A percentile compares a stretch with the other conserved stretches of the same genome.
Conservation (phyloP, 108 stramenopile genomes). For the Schizochytrium sp. region DNA sequence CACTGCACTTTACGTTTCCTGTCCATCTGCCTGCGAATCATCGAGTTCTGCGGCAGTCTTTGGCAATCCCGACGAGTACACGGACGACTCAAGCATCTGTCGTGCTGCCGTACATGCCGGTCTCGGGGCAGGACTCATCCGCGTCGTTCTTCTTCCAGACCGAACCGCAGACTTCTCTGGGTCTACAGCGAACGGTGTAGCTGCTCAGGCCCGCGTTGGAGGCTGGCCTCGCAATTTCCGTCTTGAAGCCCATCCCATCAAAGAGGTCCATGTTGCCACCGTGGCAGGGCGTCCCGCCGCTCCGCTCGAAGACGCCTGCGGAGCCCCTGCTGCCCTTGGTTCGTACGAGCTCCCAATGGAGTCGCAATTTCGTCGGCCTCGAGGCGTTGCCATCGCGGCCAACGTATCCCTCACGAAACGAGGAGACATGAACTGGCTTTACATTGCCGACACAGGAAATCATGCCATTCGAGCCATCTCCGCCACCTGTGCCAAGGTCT, state of each 20-base stretch:
- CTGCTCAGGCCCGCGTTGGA: background rate
- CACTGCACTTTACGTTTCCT: conserved; percentile 52
- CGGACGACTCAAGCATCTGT: conserved; percentile 60
- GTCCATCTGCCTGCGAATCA: conserved; percentile 38
- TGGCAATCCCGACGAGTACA: conserved; percentile 36
- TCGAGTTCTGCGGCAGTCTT: background rate
- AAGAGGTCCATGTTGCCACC: conserved; percentile 49
- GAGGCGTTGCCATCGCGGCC: conserved; percentile 46
- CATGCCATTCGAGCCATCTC: conserved; percentile 61
- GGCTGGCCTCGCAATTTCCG: conserved; percentile 1
- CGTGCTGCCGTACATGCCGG: conserved; percentile 62
- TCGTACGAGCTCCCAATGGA: conserved; percentile 45
- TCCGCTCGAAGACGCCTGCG: conserved; percentile 54
- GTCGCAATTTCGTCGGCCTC: conserved; percentile 51
- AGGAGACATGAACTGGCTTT: conserved; percentile 22
- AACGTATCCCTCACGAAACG: conserved; percentile 38
- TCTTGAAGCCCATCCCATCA: background rate
- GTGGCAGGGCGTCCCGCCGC: conserved; percentile 63
- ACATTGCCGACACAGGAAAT: conserved; percentile 65
- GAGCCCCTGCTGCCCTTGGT: conserved; percentile 36
- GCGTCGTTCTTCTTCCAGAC: conserved; percentile 36
- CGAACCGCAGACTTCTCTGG: background rate
- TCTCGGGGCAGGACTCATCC: conserved; percentile 35
- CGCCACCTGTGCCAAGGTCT: conserved; percentile 57
- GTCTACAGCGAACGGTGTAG: background rate